Conservation (phyloP, 192 early-diverging fungal species). For the Podila horticola region DNA sequence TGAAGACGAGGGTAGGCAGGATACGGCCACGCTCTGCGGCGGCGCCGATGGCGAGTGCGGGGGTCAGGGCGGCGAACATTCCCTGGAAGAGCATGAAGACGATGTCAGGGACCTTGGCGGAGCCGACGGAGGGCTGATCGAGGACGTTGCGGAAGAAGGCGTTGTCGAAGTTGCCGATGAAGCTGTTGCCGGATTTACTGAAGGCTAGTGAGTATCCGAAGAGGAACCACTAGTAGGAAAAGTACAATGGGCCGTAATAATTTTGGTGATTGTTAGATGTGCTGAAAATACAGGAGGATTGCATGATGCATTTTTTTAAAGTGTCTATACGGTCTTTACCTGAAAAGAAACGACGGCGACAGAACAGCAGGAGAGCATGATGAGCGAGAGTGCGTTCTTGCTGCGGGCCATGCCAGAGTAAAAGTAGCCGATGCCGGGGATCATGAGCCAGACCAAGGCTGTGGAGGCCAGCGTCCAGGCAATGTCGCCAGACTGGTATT, state of each 20-base stretch:
- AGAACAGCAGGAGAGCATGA: constrained; percentile 84
- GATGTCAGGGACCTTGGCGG: constrained; percentile 75
- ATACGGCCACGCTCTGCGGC: constrained; percentile 91
- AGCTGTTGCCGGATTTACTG: constrained; percentile 72
- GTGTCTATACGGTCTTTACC: constrained; percentile 34
- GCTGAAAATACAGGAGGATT: background rate
- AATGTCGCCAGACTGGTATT: constrained; percentile 62
- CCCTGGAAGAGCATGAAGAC: constrained; percentile 89
- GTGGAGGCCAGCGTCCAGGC: constrained; percentile 75
- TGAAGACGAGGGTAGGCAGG: constrained; percentile 87
- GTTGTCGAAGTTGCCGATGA: constrained; percentile 87
- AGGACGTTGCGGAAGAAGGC: constrained; percentile 72
- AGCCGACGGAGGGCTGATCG: constrained; percentile 61
- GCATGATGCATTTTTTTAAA: background rate
- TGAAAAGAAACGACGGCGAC: constrained; percentile 88
- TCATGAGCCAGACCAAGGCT: constrained; percentile 93
- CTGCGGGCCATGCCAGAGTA: constrained; percentile 94
- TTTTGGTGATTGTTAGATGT: background rate
- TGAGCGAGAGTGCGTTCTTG: constrained; percentile 93
- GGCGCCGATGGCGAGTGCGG: constrained; percentile 90
- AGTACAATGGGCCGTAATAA: no score
- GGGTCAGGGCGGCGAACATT: constrained; percentile 93
- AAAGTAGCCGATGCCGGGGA: constrained; percentile 94
- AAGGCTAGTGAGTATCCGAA: constrained; percentile 93
- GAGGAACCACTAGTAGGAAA: constrained; percentile 76